Conservation (phyloP, 164 flowering plant species). For the Vitis vinifera region ASM3070453v1 NC_081805.1:10143501-10144000, state of each 20-base stretch:
- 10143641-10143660: conserved; percentile 60
- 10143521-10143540: conserved; percentile 91
- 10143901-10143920: neutral
- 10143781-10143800: conserved; percentile 76
- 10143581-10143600: neutral
- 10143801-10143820: conserved; percentile 73
- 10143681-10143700: conserved; percentile 88
- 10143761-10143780: conserved; percentile 77
- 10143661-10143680: conserved; percentile 98
- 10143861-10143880: neutral
- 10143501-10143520: conserved; percentile 89
- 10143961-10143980: too few relatives aligned
- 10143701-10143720: conserved; percentile 98
- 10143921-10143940: too few relatives aligned
- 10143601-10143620: conserved; percentile 58
- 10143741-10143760: conserved; percentile 86
- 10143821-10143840: conserved; percentile 6
- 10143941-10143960: too few relatives aligned
- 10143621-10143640: conserved; percentile 94
- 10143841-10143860: neutral
- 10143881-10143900: neutral
- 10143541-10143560: conserved; percentile 6
- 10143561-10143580: neutral
- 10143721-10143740: conserved; percentile 98
- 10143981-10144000: too few relatives aligned